These are phyloP conservation scores for Fusarium sp. DNA, from an alignment of 2,329 filamentous ascomycete species.

Conservation along the genomic window DNA sequence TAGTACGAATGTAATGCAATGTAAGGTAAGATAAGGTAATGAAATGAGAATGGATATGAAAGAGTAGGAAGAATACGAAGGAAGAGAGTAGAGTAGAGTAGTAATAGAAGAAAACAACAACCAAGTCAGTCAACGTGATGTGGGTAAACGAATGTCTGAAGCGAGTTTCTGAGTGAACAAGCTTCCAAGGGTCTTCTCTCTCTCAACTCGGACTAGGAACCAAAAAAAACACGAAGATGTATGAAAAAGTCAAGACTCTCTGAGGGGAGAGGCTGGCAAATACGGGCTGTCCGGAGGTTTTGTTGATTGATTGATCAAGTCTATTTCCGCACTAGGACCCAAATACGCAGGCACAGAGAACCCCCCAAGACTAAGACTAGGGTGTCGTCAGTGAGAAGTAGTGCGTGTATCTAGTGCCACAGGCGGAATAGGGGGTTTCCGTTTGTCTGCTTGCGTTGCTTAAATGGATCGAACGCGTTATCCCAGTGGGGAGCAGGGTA, in stretches of 20 bases:
- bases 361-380: background rate
- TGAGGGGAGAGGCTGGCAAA: slow-evolving; percentile 18
- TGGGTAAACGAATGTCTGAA: slow-evolving; percentile 33
- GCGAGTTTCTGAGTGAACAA: slow-evolving; percentile 13
- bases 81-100: background rate
- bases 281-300: slow-evolving; percentile 28
- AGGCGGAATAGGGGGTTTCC: background rate
- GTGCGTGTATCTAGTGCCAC: background rate
- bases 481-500: background rate
- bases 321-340: slow-evolving; percentile 24
- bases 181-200: slow-evolving; percentile 20
- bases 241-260: slow-evolving; percentile 22
- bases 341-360: slow-evolving; percentile 7
- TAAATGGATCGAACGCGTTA: slow-evolving; percentile 19
- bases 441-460: background rate
- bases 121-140: background rate
- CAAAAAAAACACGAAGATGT: slow-evolving; percentile 14
- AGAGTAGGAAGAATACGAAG: background rate
- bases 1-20: background rate
- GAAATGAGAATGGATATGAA: background rate
- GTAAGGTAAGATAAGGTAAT: background rate
- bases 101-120: slow-evolving; percentile 1
- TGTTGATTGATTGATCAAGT: slow-evolving; percentile 24
- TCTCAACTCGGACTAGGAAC: slow-evolving; percentile 6
- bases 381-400: slow-evolving; percentile 3